Evolutionary conservation across 192 early-diverging fungal genomes (phyloP).

Genomic region (Coemansia sp.): DNA sequence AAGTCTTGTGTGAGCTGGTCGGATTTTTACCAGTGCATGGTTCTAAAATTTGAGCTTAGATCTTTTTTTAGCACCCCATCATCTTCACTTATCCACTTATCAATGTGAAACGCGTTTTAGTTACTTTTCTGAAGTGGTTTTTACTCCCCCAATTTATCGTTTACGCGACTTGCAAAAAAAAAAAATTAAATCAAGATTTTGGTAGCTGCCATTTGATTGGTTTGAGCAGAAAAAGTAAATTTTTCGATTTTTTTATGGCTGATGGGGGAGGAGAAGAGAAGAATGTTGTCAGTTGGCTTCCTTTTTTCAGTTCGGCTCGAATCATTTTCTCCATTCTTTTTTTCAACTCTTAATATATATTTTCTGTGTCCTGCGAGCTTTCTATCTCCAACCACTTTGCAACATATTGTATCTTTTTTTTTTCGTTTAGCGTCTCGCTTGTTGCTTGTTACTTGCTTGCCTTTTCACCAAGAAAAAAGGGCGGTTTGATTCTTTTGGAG

Average conservation of each 20-base stretch:
- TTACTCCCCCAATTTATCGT: background rate
- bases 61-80: background rate
- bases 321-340: constrained; percentile 7
- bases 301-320: constrained; percentile 14
- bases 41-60: background rate
- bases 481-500: no score
- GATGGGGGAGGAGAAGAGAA: background rate
- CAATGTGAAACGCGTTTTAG: background rate
- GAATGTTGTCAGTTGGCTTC: background rate
- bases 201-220: background rate
- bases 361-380: background rate
- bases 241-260: background rate
- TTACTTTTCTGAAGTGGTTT: background rate
- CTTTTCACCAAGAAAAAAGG: background rate
- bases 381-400: background rate
- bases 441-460: background rate
- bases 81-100: background rate
- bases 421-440: background rate
- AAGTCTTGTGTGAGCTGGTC: constrained; percentile 43
- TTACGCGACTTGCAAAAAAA: background rate
- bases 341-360: background rate
- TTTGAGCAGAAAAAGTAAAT: background rate
- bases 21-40: constrained; percentile 6
- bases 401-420: constrained; percentile 2
- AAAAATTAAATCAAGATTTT: background rate